Percentiles rank a stretch among this genome's conserved stretches.
These are phyloP conservation scores for Coniosporium tulheliwenetii DNA, from an alignment of 2,329 filamentous ascomycete genomes.

Conservation along the genomic window DNA sequence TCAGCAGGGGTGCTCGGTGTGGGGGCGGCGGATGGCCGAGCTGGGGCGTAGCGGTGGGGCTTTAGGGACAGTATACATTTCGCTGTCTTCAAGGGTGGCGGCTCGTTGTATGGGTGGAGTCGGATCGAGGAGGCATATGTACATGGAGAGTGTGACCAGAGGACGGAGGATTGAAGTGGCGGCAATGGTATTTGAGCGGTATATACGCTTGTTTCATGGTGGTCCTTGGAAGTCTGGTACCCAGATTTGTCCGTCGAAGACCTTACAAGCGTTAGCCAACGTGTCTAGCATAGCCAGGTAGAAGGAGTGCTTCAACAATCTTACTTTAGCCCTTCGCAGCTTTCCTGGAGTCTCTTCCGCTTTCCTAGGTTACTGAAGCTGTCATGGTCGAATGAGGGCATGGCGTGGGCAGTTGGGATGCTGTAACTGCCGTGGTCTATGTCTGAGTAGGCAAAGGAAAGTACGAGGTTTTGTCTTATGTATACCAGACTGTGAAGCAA, in stretches of 20 bases:
- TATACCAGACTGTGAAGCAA: no score
- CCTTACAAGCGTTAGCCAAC: background rate
- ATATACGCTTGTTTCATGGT: background rate
- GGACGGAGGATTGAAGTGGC: background rate
- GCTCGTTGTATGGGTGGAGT: background rate
- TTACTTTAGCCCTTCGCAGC: no score
- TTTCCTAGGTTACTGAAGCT: background rate
- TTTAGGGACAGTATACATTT: background rate
- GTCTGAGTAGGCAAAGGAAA: no score
- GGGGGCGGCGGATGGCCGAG: background rate
- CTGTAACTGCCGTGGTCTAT: no score
- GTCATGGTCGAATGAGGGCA: no score
- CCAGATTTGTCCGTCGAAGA: background rate
- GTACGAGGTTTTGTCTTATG: no score
- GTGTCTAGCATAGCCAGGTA: background rate
- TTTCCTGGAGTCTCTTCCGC: background rate
- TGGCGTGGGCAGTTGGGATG: no score
- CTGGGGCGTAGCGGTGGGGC: conserved; percentile 1
- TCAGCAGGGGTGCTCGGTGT: background rate
- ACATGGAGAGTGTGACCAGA: background rate
- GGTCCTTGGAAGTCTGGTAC: no score
- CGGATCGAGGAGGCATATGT: background rate
- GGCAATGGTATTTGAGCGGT: background rate
- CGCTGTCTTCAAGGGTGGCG: background rate
- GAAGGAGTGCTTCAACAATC: no score